These are phyloP conservation scores for Ensete ventricosum DNA, from an alignment of 176 grass and related monocot species.

Conservation along the genomic window DNA sequence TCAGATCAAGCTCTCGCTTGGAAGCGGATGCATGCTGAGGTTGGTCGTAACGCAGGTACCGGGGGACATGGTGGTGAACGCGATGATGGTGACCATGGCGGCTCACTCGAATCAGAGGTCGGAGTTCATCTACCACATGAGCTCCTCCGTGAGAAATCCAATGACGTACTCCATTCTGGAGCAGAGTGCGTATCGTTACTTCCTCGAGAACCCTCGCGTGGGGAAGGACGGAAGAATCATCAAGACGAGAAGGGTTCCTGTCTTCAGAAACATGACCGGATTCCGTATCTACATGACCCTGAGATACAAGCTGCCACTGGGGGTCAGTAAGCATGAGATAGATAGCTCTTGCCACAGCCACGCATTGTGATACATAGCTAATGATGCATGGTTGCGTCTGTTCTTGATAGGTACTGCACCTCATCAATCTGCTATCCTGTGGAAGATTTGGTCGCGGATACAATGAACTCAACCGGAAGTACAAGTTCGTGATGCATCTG, in stretches of 20 bases:
- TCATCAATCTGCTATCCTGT: constrained; percentile 18
- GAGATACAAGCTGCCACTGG: constrained; percentile 43
- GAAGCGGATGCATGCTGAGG: no score
- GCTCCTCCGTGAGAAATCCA: background rate
- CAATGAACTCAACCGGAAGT: constrained; percentile 25
- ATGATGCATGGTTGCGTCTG: no score
- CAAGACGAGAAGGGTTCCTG: constrained; percentile 33
- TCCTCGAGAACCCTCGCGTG: constrained; percentile 59
- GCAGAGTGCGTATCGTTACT: constrained; percentile 14
- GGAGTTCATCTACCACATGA: background rate
- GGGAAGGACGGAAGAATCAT: constrained; percentile 51
- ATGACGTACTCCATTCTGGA: background rate
- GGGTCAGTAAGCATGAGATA: background rate
- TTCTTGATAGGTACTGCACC: constrained; percentile 26
- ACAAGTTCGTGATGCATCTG: constrained; percentile 51
- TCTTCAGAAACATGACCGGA: constrained; percentile 39
- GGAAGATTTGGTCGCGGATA: constrained; percentile 8
- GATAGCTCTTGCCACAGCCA: background rate
- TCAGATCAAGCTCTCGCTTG: background rate
- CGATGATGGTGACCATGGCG: constrained; percentile 53
- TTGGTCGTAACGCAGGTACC: constrained; percentile 43
- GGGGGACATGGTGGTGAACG: constrained; percentile 83
- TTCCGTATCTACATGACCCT: constrained; percentile 63
- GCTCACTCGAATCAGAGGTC: constrained; percentile 30
- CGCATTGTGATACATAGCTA: no score